Base-by-base conservation (phyloP, 2,329 filamentous ascomycete genomes). In the Blastomyces silverae region DNA sequence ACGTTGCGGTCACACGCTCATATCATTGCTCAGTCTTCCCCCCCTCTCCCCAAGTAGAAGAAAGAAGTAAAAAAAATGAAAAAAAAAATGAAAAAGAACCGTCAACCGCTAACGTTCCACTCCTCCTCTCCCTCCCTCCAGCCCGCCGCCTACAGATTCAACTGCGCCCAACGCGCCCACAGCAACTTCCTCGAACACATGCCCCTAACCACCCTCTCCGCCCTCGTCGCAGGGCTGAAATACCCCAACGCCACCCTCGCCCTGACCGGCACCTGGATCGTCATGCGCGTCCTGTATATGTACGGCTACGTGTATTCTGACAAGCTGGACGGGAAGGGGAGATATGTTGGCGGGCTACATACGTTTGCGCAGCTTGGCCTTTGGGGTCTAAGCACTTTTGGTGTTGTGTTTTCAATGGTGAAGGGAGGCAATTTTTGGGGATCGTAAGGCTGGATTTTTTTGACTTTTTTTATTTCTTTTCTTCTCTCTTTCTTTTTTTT, bases 111-210 rank as follows among this genome's bases (percentile, higher is more conserved):
- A 31, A 39, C 31, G 10, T 37, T 2, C 28, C n/a, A 56, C 20
- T 20, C n/a, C 7, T 37, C 13, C n/a, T 7, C 56, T 22, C n/a
- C n/a, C 15, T 4, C 25, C 11, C 34, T 25, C n/a, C 67, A 79
- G 77, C 68, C 74, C 66, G 75, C 74, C 59, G 79, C 79, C 39
- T 74, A 82, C 65, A 71, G 79, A 64, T 82, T 82, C 74, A 82
- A 82, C 72, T 81, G 80, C 76, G 83, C 83, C 31, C 83, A 85
- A 70, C 79, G 83, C 68, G 80, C 82, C 22, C 83, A 85, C 77
- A 78, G 79, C 71, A 87, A 87, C 75, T 85, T 82, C 75, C 75
- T 83, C 69, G 85, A 88, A 76, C 85, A 86, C 73, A 79, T 83
- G 67, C 70, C 80, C 2, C 78, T 80, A 64, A 80, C 81, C 4